These are phyloP conservation scores for Ramaria rubella DNA, from an alignment of 768 basidiomycete genomes.

Conservation along the genomic window DNA sequence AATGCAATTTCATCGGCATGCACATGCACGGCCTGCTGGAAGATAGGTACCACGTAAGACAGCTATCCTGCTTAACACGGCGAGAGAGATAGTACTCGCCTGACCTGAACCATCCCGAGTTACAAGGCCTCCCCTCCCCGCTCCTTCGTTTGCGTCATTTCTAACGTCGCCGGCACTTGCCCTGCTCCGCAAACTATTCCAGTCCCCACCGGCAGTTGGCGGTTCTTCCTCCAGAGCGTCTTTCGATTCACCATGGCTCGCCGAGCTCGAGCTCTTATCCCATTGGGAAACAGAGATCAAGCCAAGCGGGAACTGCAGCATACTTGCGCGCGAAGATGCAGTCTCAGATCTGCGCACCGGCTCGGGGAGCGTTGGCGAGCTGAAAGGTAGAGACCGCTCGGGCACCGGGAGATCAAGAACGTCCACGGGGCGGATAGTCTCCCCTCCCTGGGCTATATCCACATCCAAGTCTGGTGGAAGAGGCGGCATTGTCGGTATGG, in stretches of 20 bases:
- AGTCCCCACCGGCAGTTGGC: conserved; percentile 52
- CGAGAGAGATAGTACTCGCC: neutral
- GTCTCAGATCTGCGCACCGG: neutral
- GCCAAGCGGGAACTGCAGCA: conserved; percentile 31
- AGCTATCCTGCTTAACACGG: too few relatives aligned
- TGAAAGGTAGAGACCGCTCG: conserved; percentile 46
- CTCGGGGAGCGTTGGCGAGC: conserved; percentile 19
- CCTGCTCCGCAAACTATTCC: conserved; percentile 37
- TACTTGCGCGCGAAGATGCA: neutral
- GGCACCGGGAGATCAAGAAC: conserved; percentile 55
- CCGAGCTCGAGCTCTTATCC: neutral
- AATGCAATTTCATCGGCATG: neutral
- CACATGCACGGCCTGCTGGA: conserved; percentile 7
- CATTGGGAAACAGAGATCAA: conserved; percentile 24
- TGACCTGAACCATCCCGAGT: neutral
- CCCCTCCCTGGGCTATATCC: neutral
- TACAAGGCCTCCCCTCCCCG: neutral
- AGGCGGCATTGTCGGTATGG: neutral
- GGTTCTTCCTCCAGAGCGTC: conserved; percentile 68
- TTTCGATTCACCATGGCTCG: neutral
- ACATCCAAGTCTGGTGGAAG: neutral
- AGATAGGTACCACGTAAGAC: neutral
- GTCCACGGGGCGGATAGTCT: conserved; percentile 27
- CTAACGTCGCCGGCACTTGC: neutral
- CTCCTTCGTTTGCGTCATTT: neutral